Evolutionary conservation across 75 land plant species (phyloP).

Genomic region (Pseudotsuga menziesii): DNA sequence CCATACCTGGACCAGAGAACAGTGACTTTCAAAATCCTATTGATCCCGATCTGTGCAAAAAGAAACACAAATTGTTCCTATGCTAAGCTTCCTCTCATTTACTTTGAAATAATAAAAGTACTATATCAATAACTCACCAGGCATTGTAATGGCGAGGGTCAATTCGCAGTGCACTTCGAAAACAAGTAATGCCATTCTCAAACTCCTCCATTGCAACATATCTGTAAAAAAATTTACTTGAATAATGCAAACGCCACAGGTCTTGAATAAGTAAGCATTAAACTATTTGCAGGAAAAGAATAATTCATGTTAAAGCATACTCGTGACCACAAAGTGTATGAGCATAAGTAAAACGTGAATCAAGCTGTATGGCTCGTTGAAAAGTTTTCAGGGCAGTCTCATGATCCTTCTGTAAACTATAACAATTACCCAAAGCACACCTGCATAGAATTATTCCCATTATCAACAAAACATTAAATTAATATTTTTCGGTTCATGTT

Average conservation of each 20-base stretch:
- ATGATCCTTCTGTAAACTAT: slow-evolving; percentile 97
- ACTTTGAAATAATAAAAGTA: neutral
- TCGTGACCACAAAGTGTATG: slow-evolving; percentile 99
- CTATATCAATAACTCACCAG: slow-evolving; percentile 35
- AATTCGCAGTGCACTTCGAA: slow-evolving; percentile 70
- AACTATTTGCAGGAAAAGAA: neutral
- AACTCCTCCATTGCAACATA: slow-evolving; percentile 91
- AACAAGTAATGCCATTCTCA: slow-evolving; percentile 87
- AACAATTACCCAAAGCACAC: slow-evolving; percentile 99
- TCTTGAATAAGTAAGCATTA: neutral
- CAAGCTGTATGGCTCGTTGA: slow-evolving; percentile 86
- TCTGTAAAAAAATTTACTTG: slow-evolving; percentile 26
- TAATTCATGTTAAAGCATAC: slow-evolving; percentile 36
- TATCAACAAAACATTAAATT: neutral
- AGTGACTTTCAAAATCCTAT: neutral
- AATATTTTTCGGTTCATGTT: neutral
- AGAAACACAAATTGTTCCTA: neutral
- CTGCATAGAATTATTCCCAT: slow-evolving; percentile 28
- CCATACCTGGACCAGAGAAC: slow-evolving; percentile 50
- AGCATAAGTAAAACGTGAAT: slow-evolving; percentile 86
- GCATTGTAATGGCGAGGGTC: slow-evolving; percentile 92
- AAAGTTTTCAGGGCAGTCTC: slow-evolving; percentile 94
- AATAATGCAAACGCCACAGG: neutral
- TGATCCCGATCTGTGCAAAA: neutral
- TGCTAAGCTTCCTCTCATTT: neutral